Percentiles rank a stretch among this genome's conserved stretches.
Conservation (phyloP, 352 stramenopile genomes). For the Aphanomyces astaci region DNA sequence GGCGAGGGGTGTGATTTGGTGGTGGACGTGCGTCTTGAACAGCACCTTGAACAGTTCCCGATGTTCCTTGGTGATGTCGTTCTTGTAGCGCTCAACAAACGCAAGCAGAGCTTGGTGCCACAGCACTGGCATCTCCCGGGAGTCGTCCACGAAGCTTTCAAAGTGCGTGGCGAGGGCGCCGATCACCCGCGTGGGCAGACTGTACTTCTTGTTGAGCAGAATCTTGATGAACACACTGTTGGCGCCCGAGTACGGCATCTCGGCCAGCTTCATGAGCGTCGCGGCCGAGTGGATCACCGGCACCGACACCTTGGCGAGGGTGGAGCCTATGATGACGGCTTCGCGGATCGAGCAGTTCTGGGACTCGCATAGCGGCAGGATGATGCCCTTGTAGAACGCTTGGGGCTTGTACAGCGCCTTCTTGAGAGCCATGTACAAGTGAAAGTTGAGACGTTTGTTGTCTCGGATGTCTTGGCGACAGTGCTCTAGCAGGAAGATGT, state of each 20-base stretch:
- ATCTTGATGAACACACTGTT: slow-evolving; percentile 98
- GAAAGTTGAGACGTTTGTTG: slow-evolving; percentile 99
- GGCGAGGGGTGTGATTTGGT: slow-evolving; percentile 98
- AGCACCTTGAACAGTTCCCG: slow-evolving; percentile 93
- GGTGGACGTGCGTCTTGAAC: slow-evolving; percentile 86
- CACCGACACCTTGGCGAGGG: slow-evolving; percentile 97
- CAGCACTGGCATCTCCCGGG: slow-evolving; percentile 90
- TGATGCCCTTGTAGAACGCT: slow-evolving; percentile 99
- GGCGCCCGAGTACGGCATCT: slow-evolving; percentile 94
- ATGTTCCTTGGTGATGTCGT: slow-evolving; percentile 91
- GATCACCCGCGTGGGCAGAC: slow-evolving; percentile 95
- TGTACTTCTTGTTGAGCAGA: slow-evolving; percentile 99
- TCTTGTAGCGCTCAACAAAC: slow-evolving; percentile 99
- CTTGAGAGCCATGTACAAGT: slow-evolving; percentile 98
- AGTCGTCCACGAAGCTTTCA: slow-evolving; percentile 83
- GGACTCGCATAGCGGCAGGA: slow-evolving; percentile 94
- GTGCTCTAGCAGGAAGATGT: slow-evolving; percentile 96
- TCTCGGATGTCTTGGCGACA: slow-evolving; percentile 95
- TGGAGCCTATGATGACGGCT: slow-evolving; percentile 95
- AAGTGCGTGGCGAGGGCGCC: slow-evolving; percentile 95
- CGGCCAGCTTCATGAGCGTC: slow-evolving; percentile 97
- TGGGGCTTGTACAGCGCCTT: slow-evolving; percentile 99
- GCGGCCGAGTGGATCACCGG: slow-evolving; percentile 98
- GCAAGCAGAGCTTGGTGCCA: slow-evolving; percentile 98
- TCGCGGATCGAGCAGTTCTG: slow-evolving; percentile 95